Base-by-base conservation (phyloP, 148 eudicot species). In the Rhododendron mucronatum region DNA sequence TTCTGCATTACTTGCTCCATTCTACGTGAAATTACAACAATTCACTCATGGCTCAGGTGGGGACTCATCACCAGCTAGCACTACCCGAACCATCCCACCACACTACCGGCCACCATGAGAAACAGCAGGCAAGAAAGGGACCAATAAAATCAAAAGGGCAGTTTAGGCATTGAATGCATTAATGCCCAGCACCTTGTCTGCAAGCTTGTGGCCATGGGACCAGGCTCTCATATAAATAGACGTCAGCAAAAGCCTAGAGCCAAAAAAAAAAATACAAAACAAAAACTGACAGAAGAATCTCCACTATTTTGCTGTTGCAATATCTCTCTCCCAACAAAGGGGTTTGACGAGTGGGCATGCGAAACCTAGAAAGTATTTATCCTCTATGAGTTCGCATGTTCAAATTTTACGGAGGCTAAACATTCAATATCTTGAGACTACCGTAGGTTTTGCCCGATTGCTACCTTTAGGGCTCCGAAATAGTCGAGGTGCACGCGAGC, bases 281-380 rank as follows among this genome's bases (percentile, higher is more conserved):
- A 4, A 16, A 87, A 88, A 91, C 89, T 89, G 91, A 91, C 88
- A 85, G 83, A 80, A 85, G 87, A 88, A 85, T 88, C 89, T 91
- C 86, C 88, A 86, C 87, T 86, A 71, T 89, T 88, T 83, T 48
- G 85, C 81, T 87, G 86, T 84, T 88, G 78, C 16, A 74, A 73
- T 15, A 35, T 26, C 74, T 28, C 37, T 3, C 35, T 28, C 15
- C 0, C 50, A 7, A 9, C 50, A 47, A 47, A 9, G 50, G 12
- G 11, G 2, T 47, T 9, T 47, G 9, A 47, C 50, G 9, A 16
- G 61, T 55, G 7, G 7, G 0, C 61, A 55, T 16, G 16, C 4
- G 7, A 4, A 55, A 4, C 6, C 0, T 4, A 55, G 3, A 16
- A 15, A 55, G 61, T 18, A 7, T 18, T 55, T 55, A 5, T 55